These are phyloP conservation scores for Neonothopanus nambi DNA, from an alignment of 1,284 basidiomycete species.

Conservation along the genomic window DNA sequence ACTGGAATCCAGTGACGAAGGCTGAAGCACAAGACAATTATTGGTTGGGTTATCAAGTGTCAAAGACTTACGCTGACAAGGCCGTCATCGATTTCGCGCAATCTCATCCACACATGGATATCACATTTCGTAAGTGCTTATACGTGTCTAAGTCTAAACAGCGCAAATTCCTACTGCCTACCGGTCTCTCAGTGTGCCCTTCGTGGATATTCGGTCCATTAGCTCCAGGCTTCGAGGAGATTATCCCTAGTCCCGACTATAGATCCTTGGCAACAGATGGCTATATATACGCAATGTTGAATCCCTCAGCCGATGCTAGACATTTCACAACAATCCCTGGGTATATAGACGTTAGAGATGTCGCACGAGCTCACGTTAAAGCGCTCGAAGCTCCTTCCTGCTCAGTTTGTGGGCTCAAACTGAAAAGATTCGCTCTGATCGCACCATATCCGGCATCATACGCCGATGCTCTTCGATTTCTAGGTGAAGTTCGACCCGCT, in stretches of 20 bases:
- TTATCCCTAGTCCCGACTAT: neutral
- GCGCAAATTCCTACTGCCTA: neutral
- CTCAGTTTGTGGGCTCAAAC: neutral
- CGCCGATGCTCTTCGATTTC: conserved; percentile 14
- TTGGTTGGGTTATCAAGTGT: neutral
- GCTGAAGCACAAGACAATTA: neutral
- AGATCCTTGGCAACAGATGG: neutral
- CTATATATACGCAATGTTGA: neutral
- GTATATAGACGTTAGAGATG: conserved; percentile 2
- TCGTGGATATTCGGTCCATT: conserved; percentile 6
- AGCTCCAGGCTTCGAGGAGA: neutral
- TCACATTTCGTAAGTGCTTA: conserved; percentile 2
- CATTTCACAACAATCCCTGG: neutral
- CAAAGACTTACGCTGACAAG: conserved; percentile 5
- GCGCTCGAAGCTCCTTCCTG: neutral
- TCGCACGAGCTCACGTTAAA: neutral
- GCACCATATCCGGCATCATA: conserved; percentile 13
- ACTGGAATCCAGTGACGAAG: neutral
- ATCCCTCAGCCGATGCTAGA: neutral
- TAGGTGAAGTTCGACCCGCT: conserved; percentile 17
- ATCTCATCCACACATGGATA: neutral
- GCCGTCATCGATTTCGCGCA: neutral
- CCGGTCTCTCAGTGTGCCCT: neutral
- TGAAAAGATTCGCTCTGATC: conserved; percentile 14
- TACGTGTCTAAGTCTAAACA: neutral